A percentile compares a stretch with the other conserved stretches of the same genome.
phyloP scores from a whole-genome alignment of 768 basidiomycete species.

The Mrakia hoshinonis region DNA sequence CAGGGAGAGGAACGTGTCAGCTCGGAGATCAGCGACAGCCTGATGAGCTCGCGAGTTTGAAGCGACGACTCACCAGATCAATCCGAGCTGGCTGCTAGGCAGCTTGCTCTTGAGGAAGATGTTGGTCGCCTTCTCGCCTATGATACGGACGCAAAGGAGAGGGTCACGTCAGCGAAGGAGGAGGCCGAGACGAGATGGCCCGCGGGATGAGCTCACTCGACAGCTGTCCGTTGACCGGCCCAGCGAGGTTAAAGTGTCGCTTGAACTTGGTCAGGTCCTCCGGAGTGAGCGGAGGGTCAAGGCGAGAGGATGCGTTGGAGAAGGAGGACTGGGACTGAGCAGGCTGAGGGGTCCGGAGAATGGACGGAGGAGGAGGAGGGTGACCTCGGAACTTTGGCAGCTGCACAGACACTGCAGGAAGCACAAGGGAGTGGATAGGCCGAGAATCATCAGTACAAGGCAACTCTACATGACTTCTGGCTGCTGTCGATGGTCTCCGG shows the following conservation, averaged over 20 bases:
- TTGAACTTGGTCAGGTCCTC: constrained; percentile 80
- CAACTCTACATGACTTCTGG: background rate
- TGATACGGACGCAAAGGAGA: background rate
- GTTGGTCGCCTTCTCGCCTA: constrained; percentile 78
- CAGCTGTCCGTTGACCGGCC: constrained; percentile 61
- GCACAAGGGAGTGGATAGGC: too few relatives aligned
- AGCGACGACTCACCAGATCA: constrained; percentile 63
- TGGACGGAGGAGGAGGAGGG: constrained; percentile 20
- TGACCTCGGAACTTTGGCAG: constrained; percentile 28
- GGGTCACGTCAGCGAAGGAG: background rate
- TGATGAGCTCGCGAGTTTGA: background rate
- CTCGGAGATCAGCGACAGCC: too few relatives aligned
- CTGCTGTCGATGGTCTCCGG: too few relatives aligned
- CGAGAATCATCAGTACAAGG: background rate
- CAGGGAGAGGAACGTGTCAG: background rate
- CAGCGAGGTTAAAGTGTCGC: constrained; percentile 54
- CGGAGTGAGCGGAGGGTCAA: constrained; percentile 55
- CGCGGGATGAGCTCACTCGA: constrained; percentile 15
- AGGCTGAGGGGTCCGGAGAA: background rate
- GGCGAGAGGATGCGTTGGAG: background rate
- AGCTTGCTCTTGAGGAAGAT: constrained; percentile 88
- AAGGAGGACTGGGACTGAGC: background rate
- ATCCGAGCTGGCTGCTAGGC: constrained; percentile 71
- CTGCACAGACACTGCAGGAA: constrained; percentile 6
- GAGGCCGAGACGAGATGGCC: background rate